phyloP scores from a whole-genome alignment of 2,329 filamentous ascomycete species.

The Raffaelea arxii region DNA sequence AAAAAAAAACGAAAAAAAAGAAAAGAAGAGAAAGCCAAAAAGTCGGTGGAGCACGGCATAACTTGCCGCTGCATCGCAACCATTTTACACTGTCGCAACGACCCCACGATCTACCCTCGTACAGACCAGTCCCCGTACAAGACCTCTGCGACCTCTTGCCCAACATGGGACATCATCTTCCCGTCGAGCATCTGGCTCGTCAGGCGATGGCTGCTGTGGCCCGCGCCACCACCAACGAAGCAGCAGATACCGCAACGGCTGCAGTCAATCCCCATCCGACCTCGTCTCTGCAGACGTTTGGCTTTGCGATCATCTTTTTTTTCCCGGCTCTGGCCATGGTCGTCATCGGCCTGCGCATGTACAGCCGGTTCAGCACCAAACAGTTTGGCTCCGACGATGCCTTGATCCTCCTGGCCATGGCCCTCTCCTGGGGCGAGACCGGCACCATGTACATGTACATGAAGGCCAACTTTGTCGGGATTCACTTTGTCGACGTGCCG shows the following conservation, averaged over 20 bases:
- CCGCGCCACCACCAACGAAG: not conserved
- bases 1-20: too few species aligned
- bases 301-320: slow-evolving; percentile 17
- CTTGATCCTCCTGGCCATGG: slow-evolving; percentile 9
- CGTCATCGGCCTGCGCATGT: slow-evolving; percentile 14
- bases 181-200: not conserved
- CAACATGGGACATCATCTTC: not conserved
- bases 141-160: too few species aligned
- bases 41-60: too few species aligned
- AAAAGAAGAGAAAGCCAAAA: too few species aligned
- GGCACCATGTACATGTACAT: slow-evolving; percentile 9
- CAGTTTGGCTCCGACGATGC: slow-evolving; percentile 11
- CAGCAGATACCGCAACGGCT: not conserved
- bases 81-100: too few species aligned
- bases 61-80: too few species aligned
- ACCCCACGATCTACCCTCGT: too few species aligned
- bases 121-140: too few species aligned
- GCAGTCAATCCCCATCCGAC: slow-evolving; percentile 2
- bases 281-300: slow-evolving; percentile 12
- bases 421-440: slow-evolving; percentile 9
- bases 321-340: slow-evolving; percentile 17
- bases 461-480: slow-evolving; percentile 12
- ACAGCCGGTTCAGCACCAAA: slow-evolving; percentile 16
- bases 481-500: slow-evolving; percentile 9
- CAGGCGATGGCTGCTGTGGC: not conserved